Percentiles rank a stretch among this genome's conserved stretches.
These are phyloP conservation scores for Aspergillus sclerotialis DNA, from an alignment of 2,329 filamentous ascomycete genomes.

Conservation along the genomic window DNA sequence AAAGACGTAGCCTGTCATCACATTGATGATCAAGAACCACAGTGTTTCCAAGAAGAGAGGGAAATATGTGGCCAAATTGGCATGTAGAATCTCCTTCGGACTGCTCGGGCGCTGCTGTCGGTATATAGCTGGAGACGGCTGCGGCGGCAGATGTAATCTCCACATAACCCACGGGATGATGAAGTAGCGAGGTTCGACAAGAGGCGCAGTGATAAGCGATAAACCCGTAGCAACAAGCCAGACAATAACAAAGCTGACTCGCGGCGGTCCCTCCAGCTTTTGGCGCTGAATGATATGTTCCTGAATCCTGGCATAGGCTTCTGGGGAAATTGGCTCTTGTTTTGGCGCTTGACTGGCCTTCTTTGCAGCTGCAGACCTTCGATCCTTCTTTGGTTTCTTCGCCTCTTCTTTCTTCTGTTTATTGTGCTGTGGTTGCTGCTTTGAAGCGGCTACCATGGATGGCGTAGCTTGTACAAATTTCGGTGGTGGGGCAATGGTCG, in stretches of 20 bases:
- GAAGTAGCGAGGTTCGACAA: constrained; percentile 94
- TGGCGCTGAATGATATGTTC: constrained; percentile 24
- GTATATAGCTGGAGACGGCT: constrained; percentile 26
- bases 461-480: constrained; percentile 13
- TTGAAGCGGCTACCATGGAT: constrained; percentile 8
- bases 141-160: constrained; percentile 65
- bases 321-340: constrained; percentile 16
- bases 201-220: constrained; percentile 76
- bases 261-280: constrained; percentile 21
- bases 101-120: constrained; percentile 17
- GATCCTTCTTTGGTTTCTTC: constrained; percentile 16
- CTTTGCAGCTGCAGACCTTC: constrained; percentile 15
- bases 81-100: constrained; percentile 17
- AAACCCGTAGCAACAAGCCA: constrained; percentile 66
- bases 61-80: constrained; percentile 19
- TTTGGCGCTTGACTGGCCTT: constrained; percentile 9
- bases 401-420: constrained; percentile 14
- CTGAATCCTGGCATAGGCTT: constrained; percentile 22
- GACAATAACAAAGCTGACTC: constrained; percentile 50
- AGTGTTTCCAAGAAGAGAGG: constrained; percentile 45
- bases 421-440: constrained; percentile 8
- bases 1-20: constrained; percentile 21
- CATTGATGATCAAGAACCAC: constrained; percentile 48
- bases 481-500: constrained; percentile 16
- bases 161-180: constrained; percentile 93